A percentile compares a stretch with the other conserved stretches of the same genome.
phyloP scores from a whole-genome alignment of 2,329 filamentous ascomycete genomes.

The Cordyceps sp. region DNA sequence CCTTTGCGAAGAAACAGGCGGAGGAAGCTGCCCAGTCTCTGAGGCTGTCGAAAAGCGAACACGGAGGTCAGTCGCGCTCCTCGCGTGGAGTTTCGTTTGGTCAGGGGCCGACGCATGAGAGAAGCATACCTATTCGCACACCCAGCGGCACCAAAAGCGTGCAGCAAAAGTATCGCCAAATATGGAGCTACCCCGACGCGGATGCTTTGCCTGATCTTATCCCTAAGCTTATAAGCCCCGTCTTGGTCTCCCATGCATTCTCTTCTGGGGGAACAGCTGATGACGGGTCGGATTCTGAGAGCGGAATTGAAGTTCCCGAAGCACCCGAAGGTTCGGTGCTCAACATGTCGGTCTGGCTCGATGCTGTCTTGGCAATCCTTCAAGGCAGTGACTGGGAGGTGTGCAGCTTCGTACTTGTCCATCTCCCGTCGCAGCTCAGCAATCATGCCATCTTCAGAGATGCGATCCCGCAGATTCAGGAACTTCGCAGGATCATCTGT shows the following conservation, averaged over 20 bases:
- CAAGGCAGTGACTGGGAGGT: constrained; percentile 75
- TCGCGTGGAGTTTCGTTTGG: constrained; percentile 35
- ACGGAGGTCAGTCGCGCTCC: constrained; percentile 18
- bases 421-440: constrained; percentile 72
- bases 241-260: constrained; percentile 25
- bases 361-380: constrained; percentile 57
- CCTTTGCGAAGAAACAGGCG: constrained; percentile 30
- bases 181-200: constrained; percentile 42
- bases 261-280: constrained; percentile 1
- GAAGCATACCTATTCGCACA: constrained; percentile 22
- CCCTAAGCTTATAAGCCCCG: constrained; percentile 28
- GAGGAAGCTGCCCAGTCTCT: constrained; percentile 31
- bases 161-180: constrained; percentile 24
- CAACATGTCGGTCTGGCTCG: constrained; percentile 55
- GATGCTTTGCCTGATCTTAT: constrained; percentile 34
- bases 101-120: constrained; percentile 27
- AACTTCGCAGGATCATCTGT: constrained; percentile 60
- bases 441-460: constrained; percentile 75
- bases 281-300: constrained; percentile 7
- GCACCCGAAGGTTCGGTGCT: constrained; percentile 23
- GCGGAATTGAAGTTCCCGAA: constrained; percentile 14
- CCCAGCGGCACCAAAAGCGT: constrained; percentile 20
- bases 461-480: constrained; percentile 57
- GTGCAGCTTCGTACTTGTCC: constrained; percentile 77
- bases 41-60: constrained; percentile 27